Evolutionary conservation across 1,139 yeast species (phyloP).

Genomic region (Citeromyces hawaiiensis): DNA sequence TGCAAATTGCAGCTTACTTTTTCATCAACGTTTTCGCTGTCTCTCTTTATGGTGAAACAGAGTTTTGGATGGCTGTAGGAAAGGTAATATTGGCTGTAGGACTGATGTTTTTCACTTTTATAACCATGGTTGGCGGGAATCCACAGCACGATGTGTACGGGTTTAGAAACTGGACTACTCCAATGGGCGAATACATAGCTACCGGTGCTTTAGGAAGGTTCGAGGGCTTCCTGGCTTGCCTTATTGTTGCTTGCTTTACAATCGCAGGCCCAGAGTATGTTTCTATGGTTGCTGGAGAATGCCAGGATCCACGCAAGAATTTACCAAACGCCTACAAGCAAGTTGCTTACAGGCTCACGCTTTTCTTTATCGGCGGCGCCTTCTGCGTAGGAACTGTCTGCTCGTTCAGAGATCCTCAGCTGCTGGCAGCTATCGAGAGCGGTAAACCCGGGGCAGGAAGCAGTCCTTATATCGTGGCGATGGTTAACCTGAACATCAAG

Average conservation of each 20-base stretch:
- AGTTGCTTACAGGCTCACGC: constrained; percentile 59
- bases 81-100: constrained; percentile 64
- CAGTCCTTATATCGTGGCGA: constrained; percentile 53
- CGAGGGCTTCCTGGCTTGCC: constrained; percentile 54
- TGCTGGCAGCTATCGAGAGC: constrained; percentile 25
- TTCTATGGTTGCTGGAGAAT: constrained; percentile 77
- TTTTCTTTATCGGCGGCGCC: constrained; percentile 56
- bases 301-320: constrained; percentile 58
- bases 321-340: constrained; percentile 71
- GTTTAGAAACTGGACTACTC: constrained; percentile 43
- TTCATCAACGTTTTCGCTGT: constrained; percentile 63
- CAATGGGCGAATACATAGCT: constrained; percentile 34
- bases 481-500: constrained; percentile 35
- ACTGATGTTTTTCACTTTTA: constrained; percentile 54
- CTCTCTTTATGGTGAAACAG: constrained; percentile 60
- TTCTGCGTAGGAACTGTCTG: constrained; percentile 47
- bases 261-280: constrained; percentile 81
- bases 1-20: constrained; percentile 51
- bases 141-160: constrained; percentile 55
- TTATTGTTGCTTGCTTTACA: constrained; percentile 51
- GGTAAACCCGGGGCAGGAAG: constrained; percentile 48
- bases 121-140: constrained; percentile 84
- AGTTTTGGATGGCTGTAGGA: constrained; percentile 68
- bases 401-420: constrained; percentile 34
- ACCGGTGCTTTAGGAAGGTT: constrained; percentile 53